Evolutionary conservation across 805 yeast genomes (phyloP).

Genomic region (Ogataea sp.): DNA sequence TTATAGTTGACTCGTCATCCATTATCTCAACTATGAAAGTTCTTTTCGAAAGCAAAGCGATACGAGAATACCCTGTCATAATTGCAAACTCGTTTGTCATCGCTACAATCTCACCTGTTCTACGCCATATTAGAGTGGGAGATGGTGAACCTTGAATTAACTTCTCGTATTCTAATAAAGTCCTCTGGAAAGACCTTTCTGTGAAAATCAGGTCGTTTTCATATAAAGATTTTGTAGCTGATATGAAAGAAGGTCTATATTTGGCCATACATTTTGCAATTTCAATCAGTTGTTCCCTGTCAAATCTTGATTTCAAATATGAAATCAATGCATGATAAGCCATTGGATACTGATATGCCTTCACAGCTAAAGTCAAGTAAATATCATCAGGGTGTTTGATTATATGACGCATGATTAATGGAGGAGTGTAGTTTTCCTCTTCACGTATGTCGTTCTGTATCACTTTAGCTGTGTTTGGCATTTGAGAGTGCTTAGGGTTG

Average conservation of each 20-base stretch:
- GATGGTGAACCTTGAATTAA: conserved; percentile 55
- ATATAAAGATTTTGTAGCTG: conserved; percentile 64
- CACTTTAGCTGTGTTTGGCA: conserved; percentile 41
- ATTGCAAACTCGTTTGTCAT: conserved; percentile 68
- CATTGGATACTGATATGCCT: conserved; percentile 53
- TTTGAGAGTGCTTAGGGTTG: conserved; percentile 42
- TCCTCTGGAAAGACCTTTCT: conserved; percentile 49
- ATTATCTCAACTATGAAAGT: conserved; percentile 71
- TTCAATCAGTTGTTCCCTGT: conserved; percentile 26
- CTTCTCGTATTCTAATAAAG: conserved; percentile 48
- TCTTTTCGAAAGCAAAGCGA: conserved; percentile 49
- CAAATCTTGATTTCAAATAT: conserved; percentile 46
- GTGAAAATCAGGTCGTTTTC: conserved; percentile 64
- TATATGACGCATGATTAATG: conserved; percentile 47
- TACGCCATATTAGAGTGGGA: conserved; percentile 79
- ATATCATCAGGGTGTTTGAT: conserved; percentile 46
- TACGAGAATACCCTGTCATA: conserved; percentile 54
- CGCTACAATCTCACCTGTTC: conserved; percentile 80
- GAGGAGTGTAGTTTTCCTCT: conserved; percentile 43
- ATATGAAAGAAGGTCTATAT: conserved; percentile 69
- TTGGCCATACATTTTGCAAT: conserved; percentile 53
- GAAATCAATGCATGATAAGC: conserved; percentile 54
- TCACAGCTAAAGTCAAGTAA: conserved; percentile 30
- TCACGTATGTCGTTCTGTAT: conserved; percentile 31
- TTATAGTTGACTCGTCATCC: conserved; percentile 70